These are phyloP conservation scores for Arabidopsis arenosa DNA, from an alignment of 345 rosid species.

Conservation along the genomic window DNA sequence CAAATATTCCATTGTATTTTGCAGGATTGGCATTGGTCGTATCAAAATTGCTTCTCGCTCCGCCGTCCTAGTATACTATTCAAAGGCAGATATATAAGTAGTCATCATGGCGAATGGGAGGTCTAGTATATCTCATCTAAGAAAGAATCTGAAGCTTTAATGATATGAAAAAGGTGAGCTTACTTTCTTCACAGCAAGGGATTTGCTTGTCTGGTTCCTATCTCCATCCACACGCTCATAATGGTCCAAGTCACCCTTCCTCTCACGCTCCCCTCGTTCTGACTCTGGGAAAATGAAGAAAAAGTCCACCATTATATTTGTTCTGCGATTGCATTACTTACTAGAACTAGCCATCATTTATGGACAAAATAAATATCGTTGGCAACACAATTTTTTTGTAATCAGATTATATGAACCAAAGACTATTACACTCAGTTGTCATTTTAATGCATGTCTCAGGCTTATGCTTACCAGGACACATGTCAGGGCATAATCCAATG, in stretches of 20 bases:
- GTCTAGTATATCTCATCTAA: conserved; percentile 22
- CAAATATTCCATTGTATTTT: conserved; percentile 77
- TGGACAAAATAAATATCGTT: background rate
- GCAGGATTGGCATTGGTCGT: conserved; percentile 90
- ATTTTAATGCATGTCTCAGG: conserved; percentile 25
- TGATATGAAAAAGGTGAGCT: conserved; percentile 13
- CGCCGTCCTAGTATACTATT: conserved; percentile 90
- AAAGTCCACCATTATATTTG: conserved; percentile 26
- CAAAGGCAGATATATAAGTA: conserved; percentile 34
- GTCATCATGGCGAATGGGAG: conserved; percentile 31
- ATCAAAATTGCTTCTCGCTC: conserved; percentile 93
- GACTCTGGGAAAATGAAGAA: conserved; percentile 60
- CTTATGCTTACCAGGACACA: conserved; percentile 84
- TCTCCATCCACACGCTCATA: conserved; percentile 93
- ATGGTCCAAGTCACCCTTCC: conserved; percentile 97
- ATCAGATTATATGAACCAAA: conserved; percentile 32
- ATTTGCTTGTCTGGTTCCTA: conserved; percentile 84
- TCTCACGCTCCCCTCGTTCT: conserved; percentile 91
- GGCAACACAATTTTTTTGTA: conserved; percentile 2
- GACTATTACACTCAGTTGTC: conserved; percentile 21
- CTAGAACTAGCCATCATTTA: conserved; percentile 25
- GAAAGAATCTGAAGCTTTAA: conserved; percentile 24
- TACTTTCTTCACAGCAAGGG: conserved; percentile 86
- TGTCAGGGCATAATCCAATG: conserved; percentile 81
- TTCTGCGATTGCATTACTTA: conserved; percentile 15